A percentile compares a stretch with the other conserved stretches of the same genome.
Conservation (phyloP, 2,329 filamentous ascomycete genomes). For the Capronia americana region DNA sequence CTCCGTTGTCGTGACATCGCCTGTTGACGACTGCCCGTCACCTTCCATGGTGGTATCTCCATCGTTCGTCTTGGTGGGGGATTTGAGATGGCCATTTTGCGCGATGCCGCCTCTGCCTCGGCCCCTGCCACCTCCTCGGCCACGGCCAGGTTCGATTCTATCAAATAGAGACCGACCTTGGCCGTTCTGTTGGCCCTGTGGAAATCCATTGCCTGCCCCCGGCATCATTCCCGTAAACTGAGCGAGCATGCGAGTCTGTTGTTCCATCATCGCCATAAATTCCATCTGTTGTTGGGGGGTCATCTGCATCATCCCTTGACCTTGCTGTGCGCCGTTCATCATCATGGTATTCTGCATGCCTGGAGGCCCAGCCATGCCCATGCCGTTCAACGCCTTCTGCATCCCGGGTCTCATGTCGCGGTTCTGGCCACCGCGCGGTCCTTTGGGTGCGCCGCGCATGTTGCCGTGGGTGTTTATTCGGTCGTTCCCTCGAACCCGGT, state of each 20-base stretch:
- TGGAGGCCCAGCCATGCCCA: conserved; percentile 33
- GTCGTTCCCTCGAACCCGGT: conserved; percentile 79
- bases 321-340: conserved; percentile 50
- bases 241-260: conserved; percentile 85
- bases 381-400: conserved; percentile 53
- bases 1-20: conserved; percentile 55
- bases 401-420: conserved; percentile 54
- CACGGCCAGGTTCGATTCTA: conserved; percentile 59
- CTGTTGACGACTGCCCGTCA: conserved; percentile 34
- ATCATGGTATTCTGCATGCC: conserved; percentile 54
- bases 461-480: conserved; percentile 78
- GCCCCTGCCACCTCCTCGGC: conserved; percentile 36
- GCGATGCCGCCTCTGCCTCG: conserved; percentile 33
- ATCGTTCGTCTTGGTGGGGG: conserved; percentile 24
- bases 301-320: conserved; percentile 62
- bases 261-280: conserved; percentile 78
- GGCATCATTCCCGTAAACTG: conserved; percentile 66
- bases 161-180: conserved; percentile 73
- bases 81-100: conserved; percentile 36
- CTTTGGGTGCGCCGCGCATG: conserved; percentile 68
- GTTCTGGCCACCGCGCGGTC: conserved; percentile 65
- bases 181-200: conserved; percentile 49
- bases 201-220: conserved; percentile 56
- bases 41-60: conserved; percentile 35
- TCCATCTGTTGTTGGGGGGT: conserved; percentile 74